These are phyloP conservation scores for Amesomyces nigricolor DNA, from an alignment of 2,329 filamentous ascomycete species.

Conservation along the genomic window DNA sequence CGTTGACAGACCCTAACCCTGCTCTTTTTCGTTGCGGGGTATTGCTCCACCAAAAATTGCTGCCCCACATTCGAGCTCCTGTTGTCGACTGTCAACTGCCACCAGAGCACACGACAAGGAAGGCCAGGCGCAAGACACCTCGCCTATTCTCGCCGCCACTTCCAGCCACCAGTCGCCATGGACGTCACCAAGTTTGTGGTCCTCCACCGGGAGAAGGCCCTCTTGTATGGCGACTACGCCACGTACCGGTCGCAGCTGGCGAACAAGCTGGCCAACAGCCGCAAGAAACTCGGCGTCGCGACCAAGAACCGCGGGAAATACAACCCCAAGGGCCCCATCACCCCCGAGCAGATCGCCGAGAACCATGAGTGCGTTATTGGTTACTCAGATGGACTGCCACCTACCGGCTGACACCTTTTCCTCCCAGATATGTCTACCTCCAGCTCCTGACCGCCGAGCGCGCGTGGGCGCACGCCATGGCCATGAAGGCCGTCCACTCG, in stretches of 20 bases:
- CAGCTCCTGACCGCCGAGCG: slow-evolving; percentile 81
- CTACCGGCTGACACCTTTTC: slow-evolving; percentile 4
- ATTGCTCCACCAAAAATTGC: slow-evolving; percentile 1
- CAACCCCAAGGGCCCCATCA: slow-evolving; percentile 62
- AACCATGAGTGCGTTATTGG: slow-evolving; percentile 64
- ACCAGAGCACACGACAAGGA: slow-evolving; percentile 6
- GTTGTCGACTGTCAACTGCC: neutral
- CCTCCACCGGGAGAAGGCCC: slow-evolving; percentile 71
- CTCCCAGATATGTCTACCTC: slow-evolving; percentile 64
- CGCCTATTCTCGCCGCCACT: neutral
- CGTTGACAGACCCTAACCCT: neutral
- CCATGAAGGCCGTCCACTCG: slow-evolving; percentile 78
- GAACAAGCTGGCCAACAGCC: slow-evolving; percentile 73
- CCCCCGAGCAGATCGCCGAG: slow-evolving; percentile 65
- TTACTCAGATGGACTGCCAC: slow-evolving; percentile 3
- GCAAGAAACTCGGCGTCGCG: slow-evolving; percentile 77
- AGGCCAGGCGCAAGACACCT: neutral
- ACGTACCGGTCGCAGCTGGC: slow-evolving; percentile 76
- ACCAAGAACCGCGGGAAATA: slow-evolving; percentile 87
- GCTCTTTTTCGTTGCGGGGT: neutral
- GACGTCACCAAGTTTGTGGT: slow-evolving; percentile 84
- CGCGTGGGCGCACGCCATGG: slow-evolving; percentile 93
- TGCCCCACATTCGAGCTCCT: slow-evolving; percentile 11
- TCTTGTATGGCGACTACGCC: slow-evolving; percentile 83
- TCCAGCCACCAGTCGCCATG: slow-evolving; percentile 47